Evolutionary conservation across 768 basidiomycete species (phyloP), one percentile per base, ranked within the genome.

Genomic region (Tulasnella sp.): DNA sequence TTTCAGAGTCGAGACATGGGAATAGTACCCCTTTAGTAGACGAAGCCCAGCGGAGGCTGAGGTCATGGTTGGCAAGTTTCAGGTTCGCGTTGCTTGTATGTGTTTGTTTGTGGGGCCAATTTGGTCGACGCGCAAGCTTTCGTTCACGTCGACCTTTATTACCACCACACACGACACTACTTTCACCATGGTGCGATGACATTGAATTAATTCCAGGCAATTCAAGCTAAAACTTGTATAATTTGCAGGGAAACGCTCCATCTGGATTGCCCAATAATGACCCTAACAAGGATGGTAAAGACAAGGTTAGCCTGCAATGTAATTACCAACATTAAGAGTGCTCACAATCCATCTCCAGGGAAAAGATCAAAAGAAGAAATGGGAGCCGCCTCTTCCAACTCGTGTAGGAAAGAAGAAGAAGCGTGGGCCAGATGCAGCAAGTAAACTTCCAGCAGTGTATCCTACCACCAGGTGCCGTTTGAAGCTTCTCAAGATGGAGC

Each of bases 371-470:
- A 77, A 81, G 68, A 95, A 96, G 78, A 92, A 93, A 70, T 98
- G 92, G 91, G 93, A 98, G 65, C 91, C 93, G 6, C 93, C 93
- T 60, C 77, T 95, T 53, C 92, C 93, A 12, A 95, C 93, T 40
- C 84, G 89, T 54, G 88, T 96, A 31, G 92, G 92, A 42, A 95
- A 92, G 77, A 92, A 90, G 78, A 98, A 70, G 65, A 77, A 78
- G 72, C 77, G 81, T 54, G 92, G 93, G n/a, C 92, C 93, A 4
- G 81, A 88, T 51, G 73, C 90, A 1, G 78, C 90, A 2, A 83
- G 83, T 33, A 93, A 92, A 64, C 79, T 99, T 3, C 93, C 93
- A 16, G 73, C 90, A 9, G 84, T 99, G 5, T 90, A 74, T 64
- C 95, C 95, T 7, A 93, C 87, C 24, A 95, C 91, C 16, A 81